Evolutionary conservation across 805 yeast genomes (phyloP), one percentile per base, ranked within the genome.

Genomic region (Metschnikowia reukaufii): DNA sequence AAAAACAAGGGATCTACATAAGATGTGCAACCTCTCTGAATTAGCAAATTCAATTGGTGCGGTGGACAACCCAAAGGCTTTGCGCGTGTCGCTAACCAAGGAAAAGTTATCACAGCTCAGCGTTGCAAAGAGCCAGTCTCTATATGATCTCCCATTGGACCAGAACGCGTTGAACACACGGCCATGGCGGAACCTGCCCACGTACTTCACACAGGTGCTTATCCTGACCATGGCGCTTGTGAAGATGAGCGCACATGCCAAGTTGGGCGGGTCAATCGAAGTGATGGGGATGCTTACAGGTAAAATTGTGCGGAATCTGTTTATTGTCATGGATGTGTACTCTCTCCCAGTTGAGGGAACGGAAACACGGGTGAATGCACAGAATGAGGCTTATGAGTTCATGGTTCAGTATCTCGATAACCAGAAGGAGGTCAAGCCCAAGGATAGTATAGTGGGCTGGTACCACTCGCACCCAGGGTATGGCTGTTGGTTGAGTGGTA

Each of bases 281-380:
- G 81, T 94, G 5, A 92, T 92, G 98, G 99, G 98, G 4, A 86
- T 91, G 86, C 73, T 92, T 64, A 79, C 91, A 0, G 98, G 99
- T 1, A 82, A 81, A 55, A 77, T 86, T 8, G 68, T 78, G 12
- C 73, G 71, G 5, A 67, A 72, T 16, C 66, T 76, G 19, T 76
- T 90, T 48, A 76, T 86, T 2, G 86, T 94, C 1, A 75, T 82
- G 74, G 97, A 92, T 63, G 84, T 83, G 8, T 92, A 86, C 63
- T 83, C 90, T 12, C 67, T 94, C 32, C 98, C 98, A 0, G 97
- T 92, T 1, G 92, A 88, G 62, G 98, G 98, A 0, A 91, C 98
- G 0, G 98, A 94, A 63, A 88, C 97, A 0, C 66, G 98, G 41
- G 99, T 92, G 29, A 94, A 94, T 65, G 97, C 98, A 0, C 90